Percentiles rank a stretch among this genome's conserved stretches.
phyloP scores from a whole-genome alignment of 495 filamentous ascomycete genomes.

The Monascus purpureus region DNA sequence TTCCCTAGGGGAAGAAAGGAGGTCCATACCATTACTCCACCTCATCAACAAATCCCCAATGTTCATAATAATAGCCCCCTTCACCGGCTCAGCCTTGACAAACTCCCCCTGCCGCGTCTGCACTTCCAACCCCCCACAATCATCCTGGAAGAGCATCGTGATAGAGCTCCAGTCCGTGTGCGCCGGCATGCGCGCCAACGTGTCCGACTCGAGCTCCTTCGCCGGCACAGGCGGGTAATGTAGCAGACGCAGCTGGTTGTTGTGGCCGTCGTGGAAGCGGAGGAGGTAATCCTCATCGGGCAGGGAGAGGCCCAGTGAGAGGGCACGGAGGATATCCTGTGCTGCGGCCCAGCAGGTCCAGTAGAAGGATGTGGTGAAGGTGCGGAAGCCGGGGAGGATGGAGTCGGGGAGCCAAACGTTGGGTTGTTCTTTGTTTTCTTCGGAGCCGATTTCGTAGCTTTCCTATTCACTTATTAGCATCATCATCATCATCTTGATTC shows the following conservation, averaged over 20 bases:
- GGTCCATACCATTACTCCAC: not conserved
- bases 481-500: too few species aligned
- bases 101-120: slow-evolving; percentile 29
- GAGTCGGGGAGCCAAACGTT: slow-evolving; percentile 48
- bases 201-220: slow-evolving; percentile 9
- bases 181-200: slow-evolving; percentile 18
- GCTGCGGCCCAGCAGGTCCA: slow-evolving; percentile 22
- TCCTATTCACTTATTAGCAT: slow-evolving; percentile 24
- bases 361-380: slow-evolving; percentile 39
- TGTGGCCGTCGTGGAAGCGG: slow-evolving; percentile 28
- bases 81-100: slow-evolving; percentile 28
- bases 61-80: slow-evolving; percentile 47
- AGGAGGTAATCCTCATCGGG: slow-evolving; percentile 29
- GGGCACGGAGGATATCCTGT: slow-evolving; percentile 26
- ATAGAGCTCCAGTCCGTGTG: slow-evolving; percentile 35
- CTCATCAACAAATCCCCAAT: slow-evolving; percentile 43
- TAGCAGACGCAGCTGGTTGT: slow-evolving; percentile 34
- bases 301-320: slow-evolving; percentile 32
- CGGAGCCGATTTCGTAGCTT: slow-evolving; percentile 46
- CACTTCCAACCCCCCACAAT: slow-evolving; percentile 29
- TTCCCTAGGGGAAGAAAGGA: not conserved
- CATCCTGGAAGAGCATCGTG: slow-evolving; percentile 37
- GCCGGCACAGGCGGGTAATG: slow-evolving; percentile 23
- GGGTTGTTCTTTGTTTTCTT: slow-evolving; percentile 27
- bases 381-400: slow-evolving; percentile 43